Conservation (phyloP, 441 rosid species). For the Jatropha podagrica region DNA sequence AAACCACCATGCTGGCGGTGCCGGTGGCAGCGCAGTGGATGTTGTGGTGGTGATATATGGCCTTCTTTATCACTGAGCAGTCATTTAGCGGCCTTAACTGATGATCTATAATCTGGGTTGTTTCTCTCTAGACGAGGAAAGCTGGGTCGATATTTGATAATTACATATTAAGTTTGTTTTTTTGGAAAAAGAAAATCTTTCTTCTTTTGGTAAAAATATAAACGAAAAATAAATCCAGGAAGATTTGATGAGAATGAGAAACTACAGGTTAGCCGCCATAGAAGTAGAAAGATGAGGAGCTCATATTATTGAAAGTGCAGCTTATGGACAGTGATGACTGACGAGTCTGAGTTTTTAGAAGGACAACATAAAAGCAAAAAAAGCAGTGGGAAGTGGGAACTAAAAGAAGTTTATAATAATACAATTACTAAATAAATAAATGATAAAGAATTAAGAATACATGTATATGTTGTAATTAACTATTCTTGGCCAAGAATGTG, state of each 20-base stretch:
- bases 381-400: background rate
- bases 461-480: too few relatives aligned
- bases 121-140: too few relatives aligned
- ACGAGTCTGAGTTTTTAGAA: background rate
- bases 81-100: too few relatives aligned
- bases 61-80: too few relatives aligned
- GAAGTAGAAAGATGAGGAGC: slow-evolving; percentile 1
- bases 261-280: background rate
- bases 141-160: too few relatives aligned
- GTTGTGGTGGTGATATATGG: too few relatives aligned
- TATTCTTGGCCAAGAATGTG: too few relatives aligned
- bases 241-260: background rate
- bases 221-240: background rate
- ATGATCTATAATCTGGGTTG: too few relatives aligned
- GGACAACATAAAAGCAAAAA: background rate
- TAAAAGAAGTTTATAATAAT: background rate
- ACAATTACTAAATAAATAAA: background rate
- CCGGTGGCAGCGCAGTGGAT: too few relatives aligned
- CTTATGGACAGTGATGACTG: background rate
- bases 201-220: background rate
- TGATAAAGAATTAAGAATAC: too few relatives aligned
- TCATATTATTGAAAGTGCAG: background rate
- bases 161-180: background rate
- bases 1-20: too few relatives aligned
- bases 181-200: background rate